Base-by-base conservation (phyloP, 371 early-diverging fungal species). In the Mortierella sp. region DNA sequence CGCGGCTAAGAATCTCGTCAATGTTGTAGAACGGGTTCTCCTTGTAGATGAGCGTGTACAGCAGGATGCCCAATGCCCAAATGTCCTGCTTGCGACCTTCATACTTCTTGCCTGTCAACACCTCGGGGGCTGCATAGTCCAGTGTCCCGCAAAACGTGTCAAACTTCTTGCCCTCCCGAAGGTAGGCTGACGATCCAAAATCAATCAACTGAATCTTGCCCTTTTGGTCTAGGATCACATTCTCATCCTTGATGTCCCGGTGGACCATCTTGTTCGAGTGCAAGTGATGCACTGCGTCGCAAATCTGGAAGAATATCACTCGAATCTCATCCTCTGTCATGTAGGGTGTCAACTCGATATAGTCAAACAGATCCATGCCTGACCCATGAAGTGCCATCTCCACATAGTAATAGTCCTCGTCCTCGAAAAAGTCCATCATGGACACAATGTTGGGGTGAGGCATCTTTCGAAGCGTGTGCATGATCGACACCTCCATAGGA, bases 1-100 rank as follows among this genome's bases (percentile, higher is more conserved):
- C 91, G 31, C 82, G 71, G n/a, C 81, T 82, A 58, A 91, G 71
- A 49, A 92, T 91, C 70, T 92, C 90, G 67, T 92, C 90, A 64
- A 91, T 84, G 48, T 87, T 87, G 62, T 89, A 92, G 67, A 94
- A 95, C 29, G 96, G 95, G 55, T 91, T 92, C 67, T 91, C 90
- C 46, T 90, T 86, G 63, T 86, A 91, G 25, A 92, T 82, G 63
- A 95, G 84, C 8, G 93, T 93, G 76, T 91, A 95, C 37, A 95
- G 68, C 27, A 95, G 79, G 53, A 94, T 87, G 2, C 94, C 95
- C 3, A 94, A 71, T 2, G 94, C 90, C 93, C 95, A 95, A 27
- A 92, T 85, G 67, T 95, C 96, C 59, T 92, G 93, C 19, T 90
- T 91, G 58, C 83, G 85, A 0, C 91, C 92, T 39, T 89, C 84